Evolutionary conservation across 345 rosid genomes (phyloP), one percentile per base, ranked within the genome.

Genomic region (Odontarrhena argentea): DNA sequence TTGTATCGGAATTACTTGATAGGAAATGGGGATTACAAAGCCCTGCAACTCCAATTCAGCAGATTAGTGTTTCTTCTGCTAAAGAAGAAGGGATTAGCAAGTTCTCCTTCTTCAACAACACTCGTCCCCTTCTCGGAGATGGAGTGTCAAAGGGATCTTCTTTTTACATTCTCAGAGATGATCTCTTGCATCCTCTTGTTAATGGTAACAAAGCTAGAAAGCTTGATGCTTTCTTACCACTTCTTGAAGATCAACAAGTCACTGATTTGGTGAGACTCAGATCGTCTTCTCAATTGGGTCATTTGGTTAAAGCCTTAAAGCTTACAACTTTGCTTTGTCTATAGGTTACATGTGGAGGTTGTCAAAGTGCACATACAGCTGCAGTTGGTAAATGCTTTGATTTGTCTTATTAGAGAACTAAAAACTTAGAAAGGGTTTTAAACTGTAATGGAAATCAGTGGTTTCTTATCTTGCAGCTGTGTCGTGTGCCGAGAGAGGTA

Each of bases 161-260:
- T 56, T 93, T 88, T 66, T 93, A 85, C 70, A 61, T 93, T 37
- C 77, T 88, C 28, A 84, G 97, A 84, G 98, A 88, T 71, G 98
- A 88, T 81, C 83, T 93, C 71, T 74, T 88, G 78, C 97, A 88
- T 74, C 97, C 98, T 12, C 78, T 86, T 68, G 82, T 90, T 11
- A 90, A 88, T 75, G 97, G 97, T 70, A 93, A 90, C 74, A 90
- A 93, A 74, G 94, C 94, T 7, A 87, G 98, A 73, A 93, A 93
- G 78, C 77, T 90, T 46, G 98, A 93, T 54, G 97, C 81, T 8
- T 43, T 93, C 64, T 74, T 93, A 69, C 94, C 89, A 41, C 85
- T 90, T 46, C 74, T 93, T 24, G 70, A 71, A 67, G 83, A 85
- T 76, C 77, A 83, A 63, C 66, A 70, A 1, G 84, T 90, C 6